phyloP scores from a whole-genome alignment of 768 basidiomycete genomes.

The Rhodotorula graminis region DNA sequence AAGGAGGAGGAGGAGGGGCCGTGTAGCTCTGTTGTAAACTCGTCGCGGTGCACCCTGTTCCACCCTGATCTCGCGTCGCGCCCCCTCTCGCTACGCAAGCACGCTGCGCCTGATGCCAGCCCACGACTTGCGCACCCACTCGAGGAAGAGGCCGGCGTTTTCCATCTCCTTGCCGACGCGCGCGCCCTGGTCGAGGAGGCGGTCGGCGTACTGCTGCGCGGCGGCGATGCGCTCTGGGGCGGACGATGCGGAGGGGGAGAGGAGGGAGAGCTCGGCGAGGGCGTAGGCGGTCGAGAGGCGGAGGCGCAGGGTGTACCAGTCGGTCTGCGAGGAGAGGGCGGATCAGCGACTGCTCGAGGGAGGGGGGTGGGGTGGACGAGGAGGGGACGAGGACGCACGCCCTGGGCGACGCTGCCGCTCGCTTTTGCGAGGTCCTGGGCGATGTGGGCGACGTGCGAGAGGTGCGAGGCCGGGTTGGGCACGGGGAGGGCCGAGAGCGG shows the following conservation, averaged over 20 bases:
- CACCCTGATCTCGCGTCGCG: no score
- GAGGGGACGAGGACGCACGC: constrained; percentile 10
- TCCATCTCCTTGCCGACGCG: background rate
- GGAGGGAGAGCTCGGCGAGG: constrained; percentile 11
- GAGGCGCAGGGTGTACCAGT: constrained; percentile 31
- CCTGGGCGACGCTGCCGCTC: constrained; percentile 18
- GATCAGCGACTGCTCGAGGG: no score
- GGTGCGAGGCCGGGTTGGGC: background rate
- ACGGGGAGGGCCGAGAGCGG: constrained; percentile 13
- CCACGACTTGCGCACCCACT: constrained; percentile 32
- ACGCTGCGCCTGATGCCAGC: constrained; percentile 16
- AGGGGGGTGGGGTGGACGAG: no score
- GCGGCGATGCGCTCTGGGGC: background rate
- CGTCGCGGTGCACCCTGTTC: no score
- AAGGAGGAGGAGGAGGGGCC: no score
- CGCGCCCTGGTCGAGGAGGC: constrained; percentile 1
- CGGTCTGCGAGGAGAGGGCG: constrained; percentile 15
- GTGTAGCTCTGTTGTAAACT: no score
- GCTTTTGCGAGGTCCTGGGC: constrained; percentile 34
- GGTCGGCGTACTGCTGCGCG: constrained; percentile 8
- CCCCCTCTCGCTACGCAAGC: background rate
- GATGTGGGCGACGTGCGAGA: constrained; percentile 24
- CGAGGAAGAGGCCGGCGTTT: constrained; percentile 1
- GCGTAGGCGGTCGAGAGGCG: constrained; percentile 31
- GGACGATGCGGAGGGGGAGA: background rate